Percentiles rank a stretch among this genome's conserved stretches.
Evolutionary conservation across 306 rosid genomes (phyloP).

Genomic region (Castanopsis chinensis): DNA sequence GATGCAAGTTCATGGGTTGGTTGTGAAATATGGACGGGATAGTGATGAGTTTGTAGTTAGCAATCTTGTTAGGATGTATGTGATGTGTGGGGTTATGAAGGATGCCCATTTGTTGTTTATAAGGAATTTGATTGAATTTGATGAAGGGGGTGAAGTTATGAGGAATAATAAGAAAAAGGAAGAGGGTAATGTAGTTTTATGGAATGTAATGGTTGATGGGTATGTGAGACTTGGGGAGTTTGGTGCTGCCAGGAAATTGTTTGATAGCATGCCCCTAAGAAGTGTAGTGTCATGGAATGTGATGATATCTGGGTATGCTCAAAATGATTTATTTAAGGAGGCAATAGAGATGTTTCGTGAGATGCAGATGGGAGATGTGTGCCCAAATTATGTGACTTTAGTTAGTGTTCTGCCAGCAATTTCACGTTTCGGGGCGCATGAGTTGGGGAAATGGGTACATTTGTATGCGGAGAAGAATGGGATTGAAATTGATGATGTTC

Average conservation of each 20-base stretch:
- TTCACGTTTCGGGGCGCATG: conserved; percentile 65
- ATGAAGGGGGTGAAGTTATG: conserved; percentile 10
- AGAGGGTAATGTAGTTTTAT: conserved; percentile 66
- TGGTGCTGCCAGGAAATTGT: conserved; percentile 44
- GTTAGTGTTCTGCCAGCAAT: conserved; percentile 69
- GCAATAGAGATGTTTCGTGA: conserved; percentile 53
- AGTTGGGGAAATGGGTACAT: conserved; percentile 77
- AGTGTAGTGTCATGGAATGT: conserved; percentile 80
- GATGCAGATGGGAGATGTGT: conserved; percentile 51
- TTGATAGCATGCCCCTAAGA: conserved; percentile 58
- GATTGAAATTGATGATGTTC: conserved; percentile 51
- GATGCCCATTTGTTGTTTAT: conserved; percentile 57
- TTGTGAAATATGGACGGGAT: conserved; percentile 51
- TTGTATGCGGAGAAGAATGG: conserved; percentile 54
- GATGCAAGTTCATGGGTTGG: conserved; percentile 69
- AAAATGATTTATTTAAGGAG: conserved; percentile 55
- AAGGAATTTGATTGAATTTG: conserved; percentile 33
- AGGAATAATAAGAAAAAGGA: conserved; percentile 39
- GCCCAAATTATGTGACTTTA: conserved; percentile 67
- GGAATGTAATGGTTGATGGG: conserved; percentile 69
- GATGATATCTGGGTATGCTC: conserved; percentile 72
- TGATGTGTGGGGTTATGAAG: conserved; percentile 53
- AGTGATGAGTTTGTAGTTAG: conserved; percentile 60
- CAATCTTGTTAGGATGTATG: conserved; percentile 70
- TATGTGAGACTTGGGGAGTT: conserved; percentile 53